Base-by-base conservation (phyloP, 2,329 filamentous ascomycete species). In the Pestalotiopsis sp. region DNA sequence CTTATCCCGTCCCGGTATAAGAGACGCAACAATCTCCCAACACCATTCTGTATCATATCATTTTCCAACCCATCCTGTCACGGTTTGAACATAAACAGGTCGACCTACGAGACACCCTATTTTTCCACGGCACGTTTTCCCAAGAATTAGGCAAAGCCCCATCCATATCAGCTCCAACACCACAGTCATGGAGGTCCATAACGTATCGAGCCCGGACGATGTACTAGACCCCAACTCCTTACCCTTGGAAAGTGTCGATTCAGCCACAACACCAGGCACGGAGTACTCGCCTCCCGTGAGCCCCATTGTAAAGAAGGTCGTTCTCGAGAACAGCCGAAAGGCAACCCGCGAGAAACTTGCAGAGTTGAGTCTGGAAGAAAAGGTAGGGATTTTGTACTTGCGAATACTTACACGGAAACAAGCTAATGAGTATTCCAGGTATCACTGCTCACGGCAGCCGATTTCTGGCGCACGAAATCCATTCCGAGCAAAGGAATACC, bases 401-500 rank as follows among this genome's bases (percentile, higher is more conserved):
- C 4, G 11, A 1, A 49, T 6, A 31, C n/a, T 56, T 66, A 2
- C 12, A 9, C 58, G 36, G 25, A 11, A 56, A n/a, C 63, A 70
- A 64, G 72, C 71, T 70, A 61, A 69, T 36, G 52, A 27, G 9
- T 23, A 59, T 17, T 31, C 66, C 70, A 90, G 86, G 82, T 90
- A 56, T 89, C 88, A 3, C 79, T 90, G 1, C 81, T 90, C 25
- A 87, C 87, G 20, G 89, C 87, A 12, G 87, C 86, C 25, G 90
- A 93, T 76, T 92, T 92, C 75, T 93, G 91, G 91, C 88, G 91
- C 71, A 92, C 90, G 2, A 88, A 86, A 69, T 79, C 89, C 0
- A 87, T 93, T 65, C 85, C 87, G 2, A 84, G 86, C 45, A 89
- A 91, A 72, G 86, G 86, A 5, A 88, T 92, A 36, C 89, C 91